A percentile compares a stretch with the other conserved stretches of the same genome.
Conservation (phyloP, 2,329 filamentous ascomycete genomes). For the Pseudogymnoascus sp. region DNA sequence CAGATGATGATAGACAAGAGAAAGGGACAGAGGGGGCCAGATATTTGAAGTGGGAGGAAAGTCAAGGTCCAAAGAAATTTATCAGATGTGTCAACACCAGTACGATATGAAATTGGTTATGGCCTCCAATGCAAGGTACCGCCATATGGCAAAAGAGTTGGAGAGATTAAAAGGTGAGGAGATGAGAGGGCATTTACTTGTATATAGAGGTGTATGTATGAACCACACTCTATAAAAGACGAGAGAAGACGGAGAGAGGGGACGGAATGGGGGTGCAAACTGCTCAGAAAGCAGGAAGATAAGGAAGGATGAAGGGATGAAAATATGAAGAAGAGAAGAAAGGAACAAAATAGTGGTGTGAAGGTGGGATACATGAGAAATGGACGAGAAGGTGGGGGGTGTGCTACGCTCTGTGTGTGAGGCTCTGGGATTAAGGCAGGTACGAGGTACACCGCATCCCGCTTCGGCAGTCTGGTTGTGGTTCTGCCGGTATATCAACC, state of each 20-base stretch:
- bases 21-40: not conserved
- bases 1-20: not conserved
- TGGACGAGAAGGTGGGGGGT: not conserved
- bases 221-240: not conserved
- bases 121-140: not conserved
- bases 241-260: not conserved
- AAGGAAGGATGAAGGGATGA: not conserved
- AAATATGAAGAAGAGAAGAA: not conserved
- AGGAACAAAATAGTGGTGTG: not conserved
- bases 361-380: not conserved
- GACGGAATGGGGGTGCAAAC: not conserved
- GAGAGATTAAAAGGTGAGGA: not conserved
- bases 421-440: not conserved
- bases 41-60: not conserved
- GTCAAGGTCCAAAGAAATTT: not conserved
- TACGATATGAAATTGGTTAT: not conserved
- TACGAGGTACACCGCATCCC: not conserved
- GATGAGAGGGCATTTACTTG: not conserved
- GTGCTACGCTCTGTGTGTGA: not conserved
- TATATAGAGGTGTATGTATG: not conserved
- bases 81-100: not conserved
- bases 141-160: not conserved
- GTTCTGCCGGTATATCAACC: not conserved
- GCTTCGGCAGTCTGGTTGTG: not conserved
- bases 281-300: not conserved